Evolutionary conservation across 352 stramenopile species (phyloP), one percentile per base, ranked within the genome.

Genomic region (Peronosclerospora sorghi): DNA sequence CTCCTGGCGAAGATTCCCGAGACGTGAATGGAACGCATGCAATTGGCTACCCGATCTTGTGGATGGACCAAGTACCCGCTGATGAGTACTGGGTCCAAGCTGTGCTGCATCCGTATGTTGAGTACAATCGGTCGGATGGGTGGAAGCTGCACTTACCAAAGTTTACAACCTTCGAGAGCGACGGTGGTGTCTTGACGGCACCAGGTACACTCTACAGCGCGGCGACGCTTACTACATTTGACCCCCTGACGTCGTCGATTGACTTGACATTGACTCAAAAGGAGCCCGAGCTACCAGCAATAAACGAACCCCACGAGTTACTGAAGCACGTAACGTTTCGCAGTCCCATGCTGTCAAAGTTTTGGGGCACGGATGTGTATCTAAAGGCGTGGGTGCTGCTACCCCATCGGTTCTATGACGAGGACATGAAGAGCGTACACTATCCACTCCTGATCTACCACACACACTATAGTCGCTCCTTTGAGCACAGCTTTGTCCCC

Each of bases 361-460:
- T 86, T 45, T 86, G 73, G 73, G 73, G 70, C 12, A 78, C 62
- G 1, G 73, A 86, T 35, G 68, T 86, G 9, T 73, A 52, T 32
- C 55, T 86, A 4, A 80, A 86, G 32, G 73, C 73, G 10, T 86
- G 73, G 73, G 57, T 86, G 17, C 36, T 86, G 52, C 59, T 86
- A 32, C 73, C 73, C 8, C 59, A 82, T 50, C 65, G 65, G 18
- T 86, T 86, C 45, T 82, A 68, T n/a, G 68, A 81, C 19, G 35
- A 58, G 0, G 51, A 48, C 2, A 72, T 65, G 18, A 52, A 56
- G 6, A 26, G 21, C 21, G 6, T 26, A 26, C 21, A 26, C 6
- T 26, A 26, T 6, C 21, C 21, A 26, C 4, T 26, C 3, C 6
- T 26, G 21, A 26, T 26, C 21, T 26, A 26, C 6, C 21, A 26